phyloP scores from a whole-genome alignment of 768 basidiomycete genomes.

The Artomyces pyxidatus region DNA sequence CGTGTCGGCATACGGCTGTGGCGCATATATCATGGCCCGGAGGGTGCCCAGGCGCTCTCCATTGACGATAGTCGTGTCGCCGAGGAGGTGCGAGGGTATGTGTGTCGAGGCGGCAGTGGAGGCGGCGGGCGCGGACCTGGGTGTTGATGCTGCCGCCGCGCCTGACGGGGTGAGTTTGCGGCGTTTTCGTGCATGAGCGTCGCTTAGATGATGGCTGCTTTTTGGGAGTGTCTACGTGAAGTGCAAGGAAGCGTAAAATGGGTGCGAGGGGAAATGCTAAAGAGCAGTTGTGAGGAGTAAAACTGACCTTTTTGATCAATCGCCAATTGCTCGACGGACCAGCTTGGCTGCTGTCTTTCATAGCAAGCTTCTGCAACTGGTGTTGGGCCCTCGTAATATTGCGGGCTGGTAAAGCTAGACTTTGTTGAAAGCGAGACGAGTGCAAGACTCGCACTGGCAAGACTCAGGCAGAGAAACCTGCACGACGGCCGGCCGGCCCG shows the following conservation, averaged over 20 bases:
- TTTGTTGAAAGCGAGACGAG: too few relatives aligned
- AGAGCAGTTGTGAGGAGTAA: neutral
- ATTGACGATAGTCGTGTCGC: neutral
- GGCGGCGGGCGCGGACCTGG: neutral
- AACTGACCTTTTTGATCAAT: neutral
- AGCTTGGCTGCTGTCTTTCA: too few relatives aligned
- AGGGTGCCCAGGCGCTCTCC: slow-evolving; percentile 2
- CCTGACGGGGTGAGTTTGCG: neutral
- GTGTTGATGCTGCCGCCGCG: neutral
- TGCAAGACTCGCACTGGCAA: too few relatives aligned
- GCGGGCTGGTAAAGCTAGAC: too few relatives aligned
- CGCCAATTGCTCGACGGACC: neutral
- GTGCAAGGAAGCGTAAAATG: neutral
- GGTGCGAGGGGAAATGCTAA: too few relatives aligned
- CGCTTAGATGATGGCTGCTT: neutral
- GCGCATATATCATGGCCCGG: slow-evolving; percentile 18
- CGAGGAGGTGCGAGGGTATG: neutral
- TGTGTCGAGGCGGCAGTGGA: neutral
- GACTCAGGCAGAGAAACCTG: too few relatives aligned
- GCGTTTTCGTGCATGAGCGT: neutral
- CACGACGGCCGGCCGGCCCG: too few relatives aligned
- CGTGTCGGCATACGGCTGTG: slow-evolving; percentile 18
- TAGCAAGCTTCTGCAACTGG: too few relatives aligned
- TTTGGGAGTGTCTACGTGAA: neutral
- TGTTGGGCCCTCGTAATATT: too few relatives aligned